Evolutionary conservation across 768 basidiomycete genomes (phyloP).

Genomic region (Dacryopinax primogenitus): DNA sequence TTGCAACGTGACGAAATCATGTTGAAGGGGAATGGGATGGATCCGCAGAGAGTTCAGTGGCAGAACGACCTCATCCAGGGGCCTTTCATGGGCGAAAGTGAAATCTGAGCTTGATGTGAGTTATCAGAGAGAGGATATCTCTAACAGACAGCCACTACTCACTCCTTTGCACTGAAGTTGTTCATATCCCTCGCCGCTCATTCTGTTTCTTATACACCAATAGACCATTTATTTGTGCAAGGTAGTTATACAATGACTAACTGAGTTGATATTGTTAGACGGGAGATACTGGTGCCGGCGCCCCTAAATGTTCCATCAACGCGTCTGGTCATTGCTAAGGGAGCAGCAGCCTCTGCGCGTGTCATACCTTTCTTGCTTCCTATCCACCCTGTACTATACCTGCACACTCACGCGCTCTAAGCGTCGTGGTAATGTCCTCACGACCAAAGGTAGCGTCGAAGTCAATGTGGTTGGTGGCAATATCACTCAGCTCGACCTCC

Average conservation of each 20-base stretch:
- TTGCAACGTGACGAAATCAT: conserved; percentile 24
- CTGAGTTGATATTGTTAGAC: too few species aligned
- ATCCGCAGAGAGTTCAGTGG: conserved; percentile 37
- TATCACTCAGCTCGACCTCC: neutral
- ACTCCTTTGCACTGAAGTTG: too few species aligned
- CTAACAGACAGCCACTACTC: too few species aligned
- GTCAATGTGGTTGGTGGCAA: neutral
- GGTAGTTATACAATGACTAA: too few species aligned
- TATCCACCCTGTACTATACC: neutral
- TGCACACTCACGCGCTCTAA: neutral
- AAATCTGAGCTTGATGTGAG: too few species aligned
- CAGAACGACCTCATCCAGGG: conserved; percentile 38
- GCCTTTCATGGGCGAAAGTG: conserved; percentile 10
- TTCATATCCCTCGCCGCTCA: too few species aligned
- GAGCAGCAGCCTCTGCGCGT: neutral
- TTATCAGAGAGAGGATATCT: too few species aligned
- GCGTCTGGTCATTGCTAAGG: conserved; percentile 5
- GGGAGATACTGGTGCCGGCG: too few species aligned
- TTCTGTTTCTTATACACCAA: too few species aligned
- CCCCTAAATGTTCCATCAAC: too few species aligned
- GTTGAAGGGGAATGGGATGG: conserved; percentile 34
- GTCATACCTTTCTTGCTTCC: neutral
- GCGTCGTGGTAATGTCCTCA: conserved; percentile 8
- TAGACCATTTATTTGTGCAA: too few species aligned
- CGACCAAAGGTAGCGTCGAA: neutral